Conservation (phyloP, 495 filamentous ascomycete genomes). For the Trichoderma reesei region DNA sequence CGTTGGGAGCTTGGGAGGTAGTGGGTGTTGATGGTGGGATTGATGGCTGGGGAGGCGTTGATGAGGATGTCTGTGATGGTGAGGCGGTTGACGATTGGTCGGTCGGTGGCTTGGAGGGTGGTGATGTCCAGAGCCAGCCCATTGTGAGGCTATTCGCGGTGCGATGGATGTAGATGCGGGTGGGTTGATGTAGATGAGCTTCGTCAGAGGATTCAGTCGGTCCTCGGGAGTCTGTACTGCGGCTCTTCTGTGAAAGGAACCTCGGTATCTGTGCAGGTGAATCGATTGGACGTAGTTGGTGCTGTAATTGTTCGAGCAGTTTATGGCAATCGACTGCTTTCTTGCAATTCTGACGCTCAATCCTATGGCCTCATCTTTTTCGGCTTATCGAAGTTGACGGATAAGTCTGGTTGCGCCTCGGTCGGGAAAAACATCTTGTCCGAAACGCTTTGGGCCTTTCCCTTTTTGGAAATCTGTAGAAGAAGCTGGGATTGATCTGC, state of each 20-base stretch:
- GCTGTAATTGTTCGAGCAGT: background rate
- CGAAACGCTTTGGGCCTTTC: background rate
- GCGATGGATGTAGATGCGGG: background rate
- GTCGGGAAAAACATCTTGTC: background rate
- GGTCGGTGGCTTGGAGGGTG: slow-evolving; percentile 17
- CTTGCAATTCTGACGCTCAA: background rate
- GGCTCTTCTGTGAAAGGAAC: background rate
- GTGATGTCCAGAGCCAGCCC: slow-evolving; percentile 43
- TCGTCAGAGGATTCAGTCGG: background rate
- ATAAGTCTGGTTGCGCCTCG: background rate
- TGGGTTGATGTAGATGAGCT: background rate
- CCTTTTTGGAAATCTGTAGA: background rate
- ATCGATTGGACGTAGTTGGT: background rate
- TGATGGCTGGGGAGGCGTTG: slow-evolving; percentile 14
- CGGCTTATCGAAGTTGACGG: background rate
- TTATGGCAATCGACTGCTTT: background rate
- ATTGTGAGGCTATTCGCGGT: slow-evolving; percentile 22
- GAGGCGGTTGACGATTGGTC: slow-evolving; percentile 14
- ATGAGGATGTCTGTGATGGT: background rate
- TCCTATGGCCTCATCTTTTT: background rate
- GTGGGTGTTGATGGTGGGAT: slow-evolving; percentile 14
- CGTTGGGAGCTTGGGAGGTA: slow-evolving; percentile 12
- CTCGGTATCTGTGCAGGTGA: background rate
- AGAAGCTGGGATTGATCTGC: background rate
- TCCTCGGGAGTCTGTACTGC: background rate